Base-by-base conservation (phyloP, 2,329 filamentous ascomycete genomes). In the Dothideomycetes sp. region DNA sequence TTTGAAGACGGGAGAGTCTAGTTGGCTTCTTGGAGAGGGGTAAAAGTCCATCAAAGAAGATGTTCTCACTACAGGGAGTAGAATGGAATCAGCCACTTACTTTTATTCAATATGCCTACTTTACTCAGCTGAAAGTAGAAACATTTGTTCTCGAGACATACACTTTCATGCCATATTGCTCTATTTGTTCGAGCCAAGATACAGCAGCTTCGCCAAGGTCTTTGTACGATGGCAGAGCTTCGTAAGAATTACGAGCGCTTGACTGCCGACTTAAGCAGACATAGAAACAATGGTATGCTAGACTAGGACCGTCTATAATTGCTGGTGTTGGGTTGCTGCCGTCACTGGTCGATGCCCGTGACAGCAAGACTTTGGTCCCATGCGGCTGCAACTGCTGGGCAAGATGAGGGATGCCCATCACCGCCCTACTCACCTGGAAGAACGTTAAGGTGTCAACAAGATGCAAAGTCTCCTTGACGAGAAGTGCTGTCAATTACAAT, bases 41-140 rank as follows among this genome's bases (percentile, higher is more conserved):
- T 1, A 96, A 68, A 41, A 76, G 79, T 11, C 87, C 87, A 57
- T 96, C 89, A 51, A 96, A 95, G 56, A 81, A 87, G 38, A 95
- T 82, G 34, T 70, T 75, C 42, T 74, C 63, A 48, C 79, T 84
- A 48, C 7, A 3, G 19, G 33, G 34, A 31, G 19, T 22, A 40
- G n/a, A 32, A 19, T 19, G 12, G 11, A 38, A 37, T 38, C 14
- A 48, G 49, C 52, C 41, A 22, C 29, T 34, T 31, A 39, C n/a
- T 37, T 31, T 37, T 43, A 43, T 47, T 22, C 22, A 27, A 27
- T n/a, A n/a, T n/a, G 22, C 22, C 22, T 12, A 46, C 43, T 37
- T 41, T 43, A 58, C 63, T 61, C 67, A 27, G 22, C 22, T 27
- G 22, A 27, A 27, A 12, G 22, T 12, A 12, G 22, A 7, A 12